Evolutionary conservation across 768 basidiomycete species (phyloP), one percentile per base, ranked within the genome.

Genomic region (Leccinum sublutescens): DNA sequence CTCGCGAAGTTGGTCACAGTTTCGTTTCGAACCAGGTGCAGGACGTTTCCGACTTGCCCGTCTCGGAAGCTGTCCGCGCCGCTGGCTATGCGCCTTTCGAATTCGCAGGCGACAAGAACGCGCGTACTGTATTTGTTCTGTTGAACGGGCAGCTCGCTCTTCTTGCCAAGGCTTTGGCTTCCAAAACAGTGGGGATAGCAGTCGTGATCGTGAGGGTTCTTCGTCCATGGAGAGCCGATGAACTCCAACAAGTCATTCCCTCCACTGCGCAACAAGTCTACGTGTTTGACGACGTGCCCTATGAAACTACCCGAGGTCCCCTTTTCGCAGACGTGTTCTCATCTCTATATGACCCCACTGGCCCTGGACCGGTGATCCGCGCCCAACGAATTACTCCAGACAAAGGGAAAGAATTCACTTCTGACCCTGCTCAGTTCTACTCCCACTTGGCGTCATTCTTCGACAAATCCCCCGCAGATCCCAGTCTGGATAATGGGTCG

Each of bases 91-190:
- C 76, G n/a, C 84, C 81, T 59, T 95, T 95, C 73, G 84, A 88
- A 57, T 93, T 92, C 72, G 72, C 75, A 11, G 94, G 94, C 17
- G 84, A 87, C 69, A 63, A 67, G 40, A 72, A 79, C 19, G 89
- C 93, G 1, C 77, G 77, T 29, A 85, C 84, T 15, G 85, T 88
- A 52, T 60, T 95, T 60, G 85, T 95, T 49, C 62, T 88, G 21
- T 76, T 87, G 59, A 95, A 95, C 65, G 86, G 93, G 0, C 87
- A 90, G 2, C 73, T 91, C 38, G 88, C 92, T n/a, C 76, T 86
- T 38, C 75, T 78, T 34, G 82, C 86, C 21, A 82, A 85, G 63
- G 79, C 82, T 1, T 70, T 85, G 11, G 79, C 81, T 12, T 61
- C 69, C 40, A 74, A 70, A 40, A 65, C 72, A 1, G 62, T 77